Percentiles rank a stretch among this genome's conserved stretches.
These are phyloP conservation scores for Hypericum perforatum DNA, from an alignment of 345 rosid species.

Conservation along the genomic window DNA sequence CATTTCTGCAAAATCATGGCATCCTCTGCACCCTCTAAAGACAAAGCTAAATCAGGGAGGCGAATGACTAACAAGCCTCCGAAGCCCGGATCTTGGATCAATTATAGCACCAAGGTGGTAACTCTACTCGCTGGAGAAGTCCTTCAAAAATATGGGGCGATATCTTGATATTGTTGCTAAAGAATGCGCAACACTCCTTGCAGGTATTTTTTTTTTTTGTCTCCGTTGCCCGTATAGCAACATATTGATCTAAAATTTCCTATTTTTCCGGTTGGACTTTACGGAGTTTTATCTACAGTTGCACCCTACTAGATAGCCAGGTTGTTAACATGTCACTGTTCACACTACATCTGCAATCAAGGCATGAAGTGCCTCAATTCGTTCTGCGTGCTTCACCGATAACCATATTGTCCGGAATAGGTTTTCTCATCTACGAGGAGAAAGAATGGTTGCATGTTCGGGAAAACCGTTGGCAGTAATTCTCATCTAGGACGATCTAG, in stretches of 20 bases:
- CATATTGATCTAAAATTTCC: constrained; percentile 88
- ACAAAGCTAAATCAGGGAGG: constrained; percentile 30
- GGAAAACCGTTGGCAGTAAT: no score
- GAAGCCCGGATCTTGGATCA: constrained; percentile 55
- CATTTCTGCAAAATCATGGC: constrained; percentile 39
- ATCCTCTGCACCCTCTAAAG: constrained; percentile 41
- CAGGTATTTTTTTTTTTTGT: constrained; percentile 73
- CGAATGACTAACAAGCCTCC: constrained; percentile 27
- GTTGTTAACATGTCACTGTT: constrained; percentile 10
- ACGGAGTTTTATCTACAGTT: constrained; percentile 77
- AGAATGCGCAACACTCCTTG: constrained; percentile 62
- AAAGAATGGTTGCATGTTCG: no score
- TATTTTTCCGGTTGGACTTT: constrained; percentile 88
- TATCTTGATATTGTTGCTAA: constrained; percentile 63
- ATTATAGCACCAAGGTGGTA: constrained; percentile 74
- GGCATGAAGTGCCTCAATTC: constrained; percentile 9
- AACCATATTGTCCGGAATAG: constrained; percentile 13
- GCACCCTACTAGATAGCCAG: constrained; percentile 35
- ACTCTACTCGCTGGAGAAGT: constrained; percentile 87
- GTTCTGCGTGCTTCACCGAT: no score
- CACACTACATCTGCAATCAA: constrained; percentile 8
- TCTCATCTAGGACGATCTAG: no score
- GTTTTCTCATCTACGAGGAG: no score
- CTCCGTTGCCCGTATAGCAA: constrained; percentile 79
- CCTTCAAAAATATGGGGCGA: constrained; percentile 65